Base-by-base conservation (phyloP, 192 early-diverging fungal species). In the Geranomyces michiganensis region DNA sequence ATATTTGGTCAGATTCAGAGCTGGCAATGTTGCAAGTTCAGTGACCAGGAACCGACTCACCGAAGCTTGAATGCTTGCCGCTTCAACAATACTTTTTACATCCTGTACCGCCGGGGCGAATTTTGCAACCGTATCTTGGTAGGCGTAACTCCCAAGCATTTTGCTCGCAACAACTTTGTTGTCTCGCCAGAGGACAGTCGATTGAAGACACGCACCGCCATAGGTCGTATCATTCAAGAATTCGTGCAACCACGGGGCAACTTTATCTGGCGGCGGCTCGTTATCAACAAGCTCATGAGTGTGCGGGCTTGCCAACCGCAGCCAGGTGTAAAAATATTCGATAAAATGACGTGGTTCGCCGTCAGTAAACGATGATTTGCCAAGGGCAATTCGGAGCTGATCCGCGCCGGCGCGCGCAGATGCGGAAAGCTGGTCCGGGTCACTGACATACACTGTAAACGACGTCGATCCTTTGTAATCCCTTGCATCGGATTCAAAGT, bases 201-300 rank as follows among this genome's bases (percentile, higher is more conserved):
- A 27, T 24, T 27, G 51, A 6, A 55, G 17, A 26, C 58, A 60
- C 2, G 17, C 29, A 4, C 58, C 58, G 6, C 58, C 58, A 26
- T 60, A 32, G 6, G 24, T 60, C 58, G 58, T 60, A 17, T 60
- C 58, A 17, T 60, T 60, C 9, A 60, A 26, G 30, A 60, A 60
- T 29, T 30, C 26, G 15, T 7, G 26, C 24, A 60, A 2, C 58
- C 58, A 60, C 2, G 15, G 15, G 5, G 1, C 24, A 8, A 32
- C 17, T 17, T 60, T 60, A 6, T 60, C 58, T 26, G 6, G 27
- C 19, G 58, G 58, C 3, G 29, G 21, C 14, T 55, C 51, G 7
- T 55, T 55, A 7, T 27, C 51, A 15, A 55, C 51, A 15, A 55
- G 51, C 26, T 55, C 51, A 55, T 55, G 51, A 24, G 51, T 24